Evolutionary conservation across 108 stramenopile genomes (phyloP).

Genomic region (Fragilariopsis cylindrus): DNA sequence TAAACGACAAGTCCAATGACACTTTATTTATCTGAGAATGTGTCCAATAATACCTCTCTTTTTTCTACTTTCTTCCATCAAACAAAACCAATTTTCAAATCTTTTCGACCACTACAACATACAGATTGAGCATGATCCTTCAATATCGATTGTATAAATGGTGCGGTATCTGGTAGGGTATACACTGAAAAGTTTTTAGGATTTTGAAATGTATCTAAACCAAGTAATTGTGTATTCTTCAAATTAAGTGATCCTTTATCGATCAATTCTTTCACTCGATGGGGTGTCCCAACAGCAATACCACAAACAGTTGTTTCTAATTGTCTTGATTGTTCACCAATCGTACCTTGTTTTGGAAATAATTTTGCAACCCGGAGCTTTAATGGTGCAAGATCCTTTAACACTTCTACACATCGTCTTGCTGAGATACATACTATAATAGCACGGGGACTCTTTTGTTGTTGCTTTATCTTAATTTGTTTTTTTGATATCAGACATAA

Average conservation of each 20-base stretch:
- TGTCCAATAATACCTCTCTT: too few species aligned
- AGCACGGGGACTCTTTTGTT: conserved; percentile 56
- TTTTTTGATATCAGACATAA: conserved; percentile 43
- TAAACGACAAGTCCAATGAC: too few species aligned
- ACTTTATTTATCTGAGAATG: too few species aligned
- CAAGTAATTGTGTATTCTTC: conserved; percentile 57
- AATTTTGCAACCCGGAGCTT: conserved; percentile 75
- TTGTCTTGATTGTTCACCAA: conserved; percentile 63
- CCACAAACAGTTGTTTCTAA: conserved; percentile 44
- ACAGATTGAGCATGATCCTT: conserved; percentile 57
- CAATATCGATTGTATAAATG: conserved; percentile 61
- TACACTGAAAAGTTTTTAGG: conserved; percentile 74
- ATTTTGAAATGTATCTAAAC: conserved; percentile 63
- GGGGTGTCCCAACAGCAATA: conserved; percentile 82
- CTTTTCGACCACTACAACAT: conserved; percentile 28
- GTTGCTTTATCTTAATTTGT: conserved; percentile 69
- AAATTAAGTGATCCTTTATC: conserved; percentile 51
- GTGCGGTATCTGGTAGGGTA: conserved; percentile 84
- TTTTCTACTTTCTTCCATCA: background rate
- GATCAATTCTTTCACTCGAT: conserved; percentile 55
- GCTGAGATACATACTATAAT: conserved; percentile 77
- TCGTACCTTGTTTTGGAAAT: conserved; percentile 78
- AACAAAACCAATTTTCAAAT: conserved; percentile 12
- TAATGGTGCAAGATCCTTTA: conserved; percentile 64
- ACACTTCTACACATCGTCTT: conserved; percentile 69